Evolutionary conservation across 106 monocot species (phyloP), one percentile per base, ranked within the genome.

Genomic region (Hemerocallis citrina): DNA sequence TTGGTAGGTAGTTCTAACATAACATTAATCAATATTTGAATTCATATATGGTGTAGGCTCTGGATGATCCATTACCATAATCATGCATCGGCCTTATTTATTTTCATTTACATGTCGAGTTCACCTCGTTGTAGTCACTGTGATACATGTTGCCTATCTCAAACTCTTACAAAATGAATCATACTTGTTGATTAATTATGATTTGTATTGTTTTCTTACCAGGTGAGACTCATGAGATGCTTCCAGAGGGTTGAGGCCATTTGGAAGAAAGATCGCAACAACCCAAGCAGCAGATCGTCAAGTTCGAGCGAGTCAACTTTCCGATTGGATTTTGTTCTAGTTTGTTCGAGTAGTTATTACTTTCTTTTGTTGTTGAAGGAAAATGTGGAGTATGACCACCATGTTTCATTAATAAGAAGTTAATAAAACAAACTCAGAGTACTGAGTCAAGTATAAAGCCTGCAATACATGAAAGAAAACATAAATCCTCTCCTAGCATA

Each of bases 221-320:
- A 95, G 94, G 76, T 81, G 29, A 75, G 51, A 66, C 81, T 84
- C 16, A 40, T 85, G n/a, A 85, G 45, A 64, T 95, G 94, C 51
- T 83, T 95, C 42, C 89, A 83, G 63, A 83, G 79, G 40, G 24
- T 95, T 1, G 94, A 94, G 56, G 77, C 77, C 45, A 83, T 94
- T 29, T 85, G 73, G 64, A 88, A 84, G 70, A 89, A 72, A 70
- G 89, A 94, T 57, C 56, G 46, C 23, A 63, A 72, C 28, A 71
- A 70, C 46, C 49, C 75, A 10, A 78, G 94, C 71, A 78, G 70
- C 57, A 74, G 76, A 6, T 93, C 85, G 2, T 81, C 94, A 19
- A 59, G 59, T 17, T 85, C 82, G 8, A 62, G 75, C 5, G 34
- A 33, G 34, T 77, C 69, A 8, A 41, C 7, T 30, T 57, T 63